Percentiles rank a stretch among this genome's conserved stretches.
phyloP scores from a whole-genome alignment of 2,329 filamentous ascomycete genomes.

The Cytospora paraplurivora region DNA sequence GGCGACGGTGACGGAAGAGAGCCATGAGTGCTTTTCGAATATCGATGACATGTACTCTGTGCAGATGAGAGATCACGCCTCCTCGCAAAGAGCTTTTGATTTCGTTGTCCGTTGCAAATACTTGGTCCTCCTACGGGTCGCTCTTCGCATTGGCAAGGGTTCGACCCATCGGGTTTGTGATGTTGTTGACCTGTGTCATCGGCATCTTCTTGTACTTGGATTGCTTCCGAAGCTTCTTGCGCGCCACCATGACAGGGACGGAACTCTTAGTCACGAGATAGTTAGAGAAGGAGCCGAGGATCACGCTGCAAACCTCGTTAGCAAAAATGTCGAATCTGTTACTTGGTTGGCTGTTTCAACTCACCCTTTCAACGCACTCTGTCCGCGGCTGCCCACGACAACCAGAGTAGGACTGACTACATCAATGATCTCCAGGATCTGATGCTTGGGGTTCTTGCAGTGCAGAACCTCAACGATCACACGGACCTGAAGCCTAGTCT shows the following conservation, averaged over 20 bases:
- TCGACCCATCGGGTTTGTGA: constrained; percentile 68
- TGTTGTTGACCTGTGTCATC: constrained; percentile 77
- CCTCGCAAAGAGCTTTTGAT: not conserved
- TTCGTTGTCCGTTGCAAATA: not conserved
- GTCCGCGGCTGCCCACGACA: constrained; percentile 86
- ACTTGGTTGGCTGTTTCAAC: constrained; percentile 37
- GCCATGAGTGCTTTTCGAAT: not conserved
- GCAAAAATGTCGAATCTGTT: constrained; percentile 23
- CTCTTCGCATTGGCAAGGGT: constrained; percentile 74
- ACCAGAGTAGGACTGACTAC: constrained; percentile 88
- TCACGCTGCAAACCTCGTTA: constrained; percentile 64
- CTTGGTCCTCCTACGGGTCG: constrained; percentile 45
- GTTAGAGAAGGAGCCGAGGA: constrained; percentile 95
- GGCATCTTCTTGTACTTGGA: constrained; percentile 75
- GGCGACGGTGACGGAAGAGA: not conserved
- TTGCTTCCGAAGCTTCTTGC: constrained; percentile 86
- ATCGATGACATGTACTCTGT: not conserved
- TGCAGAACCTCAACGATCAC: constrained; percentile 96
- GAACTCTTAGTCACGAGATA: constrained; percentile 97
- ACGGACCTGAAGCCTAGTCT: constrained; percentile 88
- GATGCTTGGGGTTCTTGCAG: constrained; percentile 95
- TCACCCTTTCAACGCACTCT: constrained; percentile 91
- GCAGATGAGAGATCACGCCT: not conserved
- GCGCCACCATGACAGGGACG: constrained; percentile 95
- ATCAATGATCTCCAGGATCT: constrained; percentile 97